Base-by-base conservation (phyloP, 805 yeast genomes). In the Wickerhamiella bombiphila region DNA sequence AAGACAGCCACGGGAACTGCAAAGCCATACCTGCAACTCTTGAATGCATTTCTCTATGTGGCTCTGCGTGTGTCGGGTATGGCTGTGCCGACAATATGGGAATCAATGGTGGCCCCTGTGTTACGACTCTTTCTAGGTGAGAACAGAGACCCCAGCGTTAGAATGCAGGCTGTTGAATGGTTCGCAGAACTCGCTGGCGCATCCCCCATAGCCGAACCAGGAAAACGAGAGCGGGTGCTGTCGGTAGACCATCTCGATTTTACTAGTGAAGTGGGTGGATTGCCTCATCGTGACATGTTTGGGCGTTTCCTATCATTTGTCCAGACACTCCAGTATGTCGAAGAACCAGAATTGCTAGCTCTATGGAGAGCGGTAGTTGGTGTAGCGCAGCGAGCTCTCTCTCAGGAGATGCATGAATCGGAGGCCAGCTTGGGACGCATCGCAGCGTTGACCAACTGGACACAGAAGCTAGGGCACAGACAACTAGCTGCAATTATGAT, bases 101-200 rank as follows among this genome's bases (percentile, higher is more conserved):
- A 30, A 20, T 30, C 33, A 16, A 30, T 30, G 18, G 20, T 30
- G 6, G 33, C 33, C n/a, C 33, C 33, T n/a, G 16, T 30, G 6
- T 17, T 16, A n/a, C 33, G 33, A 7, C 11, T 30, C 33, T 30
- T 30, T 30, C 18, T 30, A 20, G n/a, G n/a, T n/a, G 33, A 30
- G 22, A 30, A 17, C n/a, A 5, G 14, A 17, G 22, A 30, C 22
- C 21, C 7, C 22, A 7, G 7, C 22, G 33, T 19, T 15, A 20
- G 33, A 20, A 30, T 7, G 21, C 18, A 30, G 11, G 22, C 22
- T 5, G 26, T 24, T 9, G 26, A 9, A 13, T 24, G 13, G 9
- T 24, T 24, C 13, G 26, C 26, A 24, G 26, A 24, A 24, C 11
- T 13, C 13, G 26, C 26, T 9, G 11, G 26, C 9, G 26, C 9